phyloP scores from a whole-genome alignment of 345 rosid species.

The Boechera divaricarpa region DNA sequence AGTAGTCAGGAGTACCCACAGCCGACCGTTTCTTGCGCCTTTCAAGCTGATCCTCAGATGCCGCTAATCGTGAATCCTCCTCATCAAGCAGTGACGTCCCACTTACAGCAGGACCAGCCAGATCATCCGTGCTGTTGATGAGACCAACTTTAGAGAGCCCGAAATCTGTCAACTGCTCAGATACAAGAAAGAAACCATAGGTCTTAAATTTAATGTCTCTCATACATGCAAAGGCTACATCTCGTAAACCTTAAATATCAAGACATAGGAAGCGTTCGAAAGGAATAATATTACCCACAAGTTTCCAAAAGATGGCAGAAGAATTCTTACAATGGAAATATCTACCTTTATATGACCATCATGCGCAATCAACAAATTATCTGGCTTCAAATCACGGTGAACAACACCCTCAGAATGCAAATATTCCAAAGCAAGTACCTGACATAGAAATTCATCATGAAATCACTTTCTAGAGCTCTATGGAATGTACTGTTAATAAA shows the following conservation, averaged over 20 bases:
- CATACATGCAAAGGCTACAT: slow-evolving; percentile 7
- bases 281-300: slow-evolving; percentile 3
- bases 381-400: slow-evolving; percentile 99
- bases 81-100: slow-evolving; percentile 89
- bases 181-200: slow-evolving; percentile 34
- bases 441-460: slow-evolving; percentile 26
- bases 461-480: slow-evolving; percentile 26
- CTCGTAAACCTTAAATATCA: slow-evolving; percentile 27
- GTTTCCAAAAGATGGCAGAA: slow-evolving; percentile 23
- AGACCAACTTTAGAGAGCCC: slow-evolving; percentile 73
- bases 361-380: slow-evolving; percentile 95
- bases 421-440: slow-evolving; percentile 98
- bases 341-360: slow-evolving; percentile 98
- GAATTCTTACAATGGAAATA: slow-evolving; percentile 11
- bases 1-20: slow-evolving; percentile 99
- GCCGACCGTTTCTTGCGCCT: slow-evolving; percentile 96
- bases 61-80: slow-evolving; percentile 67
- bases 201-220: not conserved
- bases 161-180: slow-evolving; percentile 49
- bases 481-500: slow-evolving; percentile 7
- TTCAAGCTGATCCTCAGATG: slow-evolving; percentile 65
- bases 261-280: slow-evolving; percentile 7
- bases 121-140: slow-evolving; percentile 98
- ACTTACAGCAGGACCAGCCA: slow-evolving; percentile 71
- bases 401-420: slow-evolving; percentile 91